Evolutionary conservation across 2,329 filamentous ascomycete genomes (phyloP).

Genomic region (Hymenoscyphus linearis): DNA sequence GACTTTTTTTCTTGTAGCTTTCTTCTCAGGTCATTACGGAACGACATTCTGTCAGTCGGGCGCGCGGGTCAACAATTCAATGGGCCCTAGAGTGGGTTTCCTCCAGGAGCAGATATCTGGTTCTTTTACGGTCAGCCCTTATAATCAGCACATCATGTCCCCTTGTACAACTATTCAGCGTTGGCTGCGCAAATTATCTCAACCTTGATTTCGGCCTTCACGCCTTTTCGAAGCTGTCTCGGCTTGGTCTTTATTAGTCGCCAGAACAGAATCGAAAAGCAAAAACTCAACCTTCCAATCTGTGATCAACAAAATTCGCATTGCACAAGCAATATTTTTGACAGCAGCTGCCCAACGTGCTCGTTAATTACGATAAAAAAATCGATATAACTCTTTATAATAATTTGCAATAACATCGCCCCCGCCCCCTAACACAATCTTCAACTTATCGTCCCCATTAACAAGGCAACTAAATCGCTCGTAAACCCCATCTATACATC

Average conservation of each 20-base stretch:
- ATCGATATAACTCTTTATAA: constrained; percentile 18
- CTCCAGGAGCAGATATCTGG: constrained; percentile 31
- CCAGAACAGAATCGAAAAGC: constrained; percentile 31
- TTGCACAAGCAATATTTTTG: constrained; percentile 22
- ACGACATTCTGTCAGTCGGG: constrained; percentile 32
- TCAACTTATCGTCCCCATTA: constrained; percentile 16
- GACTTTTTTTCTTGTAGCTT: constrained; percentile 29
- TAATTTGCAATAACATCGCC: constrained; percentile 22
- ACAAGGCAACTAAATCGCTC: constrained; percentile 24
- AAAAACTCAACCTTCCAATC: constrained; percentile 26
- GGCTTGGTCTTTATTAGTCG: constrained; percentile 33
- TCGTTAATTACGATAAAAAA: constrained; percentile 17
- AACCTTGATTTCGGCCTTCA: constrained; percentile 25
- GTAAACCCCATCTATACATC: not conserved
- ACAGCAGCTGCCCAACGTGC: constrained; percentile 30
- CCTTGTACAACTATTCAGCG: constrained; percentile 35
- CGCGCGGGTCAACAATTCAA: constrained; percentile 25
- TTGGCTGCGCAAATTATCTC: constrained; percentile 30
- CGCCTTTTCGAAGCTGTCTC: constrained; percentile 27
- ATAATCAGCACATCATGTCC: constrained; percentile 32
- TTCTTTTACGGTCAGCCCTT: constrained; percentile 30
- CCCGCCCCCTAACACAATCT: constrained; percentile 10
- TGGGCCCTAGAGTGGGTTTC: constrained; percentile 23
- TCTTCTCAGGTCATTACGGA: constrained; percentile 30
- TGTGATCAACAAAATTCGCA: constrained; percentile 27